Evolutionary conservation across 257 asterid genomes (phyloP).

Genomic region (Nicotiana paniculata): DNA sequence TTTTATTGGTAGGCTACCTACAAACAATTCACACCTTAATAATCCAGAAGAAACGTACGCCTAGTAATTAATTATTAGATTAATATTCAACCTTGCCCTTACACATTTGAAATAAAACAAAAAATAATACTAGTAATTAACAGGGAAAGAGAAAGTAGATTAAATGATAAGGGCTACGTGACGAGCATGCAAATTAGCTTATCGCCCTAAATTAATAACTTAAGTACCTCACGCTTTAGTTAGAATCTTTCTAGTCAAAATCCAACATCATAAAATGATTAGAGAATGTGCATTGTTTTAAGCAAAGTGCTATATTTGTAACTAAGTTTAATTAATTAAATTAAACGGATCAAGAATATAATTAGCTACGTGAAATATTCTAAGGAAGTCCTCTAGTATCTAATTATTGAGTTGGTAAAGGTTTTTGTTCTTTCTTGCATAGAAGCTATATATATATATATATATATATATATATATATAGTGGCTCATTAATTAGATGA

Average conservation of each 20-base stretch:
- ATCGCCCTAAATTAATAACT: background rate
- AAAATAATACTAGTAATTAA: background rate
- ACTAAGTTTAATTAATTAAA: conserved; percentile 10
- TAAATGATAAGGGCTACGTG: conserved; percentile 5
- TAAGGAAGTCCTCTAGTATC: background rate
- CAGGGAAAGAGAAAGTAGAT: background rate
- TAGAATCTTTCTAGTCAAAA: conserved; percentile 27
- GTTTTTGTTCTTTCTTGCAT: background rate
- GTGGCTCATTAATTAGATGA: conserved; percentile 4
- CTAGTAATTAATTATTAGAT: background rate
- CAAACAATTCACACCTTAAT: background rate
- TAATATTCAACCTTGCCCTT: background rate
- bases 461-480: too few relatives aligned
- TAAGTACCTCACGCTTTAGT: background rate
- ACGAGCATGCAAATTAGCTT: conserved; percentile 15
- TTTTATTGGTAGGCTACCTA: background rate
- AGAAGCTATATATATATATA: background rate
- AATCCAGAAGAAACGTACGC: background rate
- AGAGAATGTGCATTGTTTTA: conserved; percentile 5
- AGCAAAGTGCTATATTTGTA: conserved; percentile 18
- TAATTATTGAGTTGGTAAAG: background rate
- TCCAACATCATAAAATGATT: conserved; percentile 25
- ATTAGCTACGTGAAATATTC: background rate
- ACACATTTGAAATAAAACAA: background rate
- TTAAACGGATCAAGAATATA: background rate